Evolutionary conservation across 2,329 filamentous ascomycete genomes (phyloP), one percentile per base, ranked within the genome.

Genomic region (Nigrograna mackinnonii): DNA sequence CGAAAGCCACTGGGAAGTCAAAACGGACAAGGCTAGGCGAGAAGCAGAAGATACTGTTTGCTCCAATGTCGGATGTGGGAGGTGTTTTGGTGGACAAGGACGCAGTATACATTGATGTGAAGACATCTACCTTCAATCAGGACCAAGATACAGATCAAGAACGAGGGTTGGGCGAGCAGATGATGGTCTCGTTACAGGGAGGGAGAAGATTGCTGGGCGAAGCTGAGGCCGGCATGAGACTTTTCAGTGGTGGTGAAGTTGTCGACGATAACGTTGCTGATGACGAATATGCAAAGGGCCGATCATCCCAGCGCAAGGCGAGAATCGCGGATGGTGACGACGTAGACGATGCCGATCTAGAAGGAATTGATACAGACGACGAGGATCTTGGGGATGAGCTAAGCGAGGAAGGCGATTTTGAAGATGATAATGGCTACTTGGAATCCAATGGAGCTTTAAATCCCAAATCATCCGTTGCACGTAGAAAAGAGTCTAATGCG

Each of bases 51-150:
- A 83, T 95, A 57, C 75, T 99, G 4, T 95, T 96, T 69, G 95
- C 94, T 3, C 95, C 94, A 22, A 97, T 99, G 92, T 96, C 91
- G 19, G 94, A 99, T 70, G 91, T 96, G 22, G 95, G 91, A 52
- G 94, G 94, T 58, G 82, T 99, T 11, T 85, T 97, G 64, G 92
- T 99, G 38, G 94, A 99, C 55, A 95, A 95, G 47, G 94, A 99
- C 70, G 91, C 92, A 6, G 91, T 99, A 26, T 99, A 95, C 74
- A 96, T 87, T 49, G 82, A 87, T 58, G 72, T 87, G 32, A 86
- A 85, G 63, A 83, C 80, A 12, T 75, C 79, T 20, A 95, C 82
- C 4, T 96, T 99, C 52, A 75, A 84, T 48, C 70, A 71, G 2
- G 84, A 89, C 9, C 79, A 72, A 1, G 79, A 79, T 4, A 76